Base-by-base conservation (phyloP, 768 basidiomycete species). In the Lactarius psammicola region DNA sequence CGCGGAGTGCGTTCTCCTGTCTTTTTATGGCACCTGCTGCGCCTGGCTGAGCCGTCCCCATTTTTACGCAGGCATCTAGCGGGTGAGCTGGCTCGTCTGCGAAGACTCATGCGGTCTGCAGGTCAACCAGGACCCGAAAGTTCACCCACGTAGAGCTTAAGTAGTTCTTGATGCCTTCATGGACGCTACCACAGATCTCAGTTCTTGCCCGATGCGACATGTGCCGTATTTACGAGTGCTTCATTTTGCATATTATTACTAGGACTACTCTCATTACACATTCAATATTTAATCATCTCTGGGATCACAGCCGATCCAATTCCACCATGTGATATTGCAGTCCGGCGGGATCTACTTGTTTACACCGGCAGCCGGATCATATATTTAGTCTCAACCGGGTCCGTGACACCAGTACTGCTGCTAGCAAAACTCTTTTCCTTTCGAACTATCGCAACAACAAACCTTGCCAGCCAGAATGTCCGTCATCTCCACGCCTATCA, bases 401-500 rank as follows among this genome's bases (percentile, higher is more conserved):
- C n/a, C n/a, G n/a, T n/a, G n/a, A 20, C 0, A 46, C 44, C 44
- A 9, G 10, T 4, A 20, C 20, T n/a, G 20, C 44, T 46, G n/a
- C 44, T 23, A 7, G 9, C 4, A 1, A n/a, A n/a, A 49, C 46
- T 26, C 23, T 26, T 49, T 23, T 15, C 5, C 46, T 1, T 42
- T 15, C 15, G 13, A 38, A 15, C 38, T n/a, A n/a, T 23, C 1
- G 44, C 44, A 11, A 46, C 3, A 10, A 15, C 38, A 40, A 40
- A n/a, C 8, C n/a, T 46, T 23, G 46, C 6, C 17, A 42, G 17
- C 44, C 63, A 70, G 57, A 49, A 88, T 88, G 86, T 80, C 87
- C 69, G 78, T 81, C 61, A 87, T 95, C 66, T 78, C 83, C 26
- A 95, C 94, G 6, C 90, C 92, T n/a, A 82, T 95, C 69, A 95